phyloP scores from a whole-genome alignment of 495 filamentous ascomycete species.

The Lophium mytilinum region DNA sequence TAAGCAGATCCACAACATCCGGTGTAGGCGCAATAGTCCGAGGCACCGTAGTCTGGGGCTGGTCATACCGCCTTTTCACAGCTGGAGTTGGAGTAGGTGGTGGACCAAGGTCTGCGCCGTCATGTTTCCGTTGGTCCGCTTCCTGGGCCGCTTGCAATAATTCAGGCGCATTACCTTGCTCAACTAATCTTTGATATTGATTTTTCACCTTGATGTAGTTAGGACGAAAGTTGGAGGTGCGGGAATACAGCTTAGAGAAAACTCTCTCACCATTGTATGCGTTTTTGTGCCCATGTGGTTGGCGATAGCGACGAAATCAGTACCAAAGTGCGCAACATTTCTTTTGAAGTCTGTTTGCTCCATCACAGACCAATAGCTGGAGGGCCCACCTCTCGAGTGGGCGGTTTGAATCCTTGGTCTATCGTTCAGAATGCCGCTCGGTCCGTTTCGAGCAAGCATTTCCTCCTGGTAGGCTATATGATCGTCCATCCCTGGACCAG shows the following conservation, averaged over 20 bases:
- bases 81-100: constrained; percentile 54
- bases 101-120: constrained; percentile 63
- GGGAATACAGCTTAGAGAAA: neutral
- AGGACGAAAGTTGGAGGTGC: constrained; percentile 6
- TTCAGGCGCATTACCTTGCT: constrained; percentile 53
- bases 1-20: constrained; percentile 48
- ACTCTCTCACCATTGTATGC: constrained; percentile 72
- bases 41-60: constrained; percentile 48
- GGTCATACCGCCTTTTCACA: constrained; percentile 53
- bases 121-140: constrained; percentile 59
- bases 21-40: constrained; percentile 54
- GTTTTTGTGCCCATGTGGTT: constrained; percentile 86
- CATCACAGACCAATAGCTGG: constrained; percentile 96
- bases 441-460: constrained; percentile 1
- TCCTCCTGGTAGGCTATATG: constrained; percentile 16
- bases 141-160: constrained; percentile 60
- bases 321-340: constrained; percentile 74
- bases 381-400: constrained; percentile 41
- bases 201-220: constrained; percentile 68
- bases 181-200: constrained; percentile 71
- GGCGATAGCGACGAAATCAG: constrained; percentile 80
- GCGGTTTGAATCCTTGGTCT: constrained; percentile 7
- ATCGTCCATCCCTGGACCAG: constrained; percentile 3
- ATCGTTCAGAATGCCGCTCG: constrained; percentile 9
- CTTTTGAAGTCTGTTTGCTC: constrained; percentile 77